Base-by-base conservation (phyloP, 352 stramenopile genomes). In the Globisporangium heterothallicum region DNA sequence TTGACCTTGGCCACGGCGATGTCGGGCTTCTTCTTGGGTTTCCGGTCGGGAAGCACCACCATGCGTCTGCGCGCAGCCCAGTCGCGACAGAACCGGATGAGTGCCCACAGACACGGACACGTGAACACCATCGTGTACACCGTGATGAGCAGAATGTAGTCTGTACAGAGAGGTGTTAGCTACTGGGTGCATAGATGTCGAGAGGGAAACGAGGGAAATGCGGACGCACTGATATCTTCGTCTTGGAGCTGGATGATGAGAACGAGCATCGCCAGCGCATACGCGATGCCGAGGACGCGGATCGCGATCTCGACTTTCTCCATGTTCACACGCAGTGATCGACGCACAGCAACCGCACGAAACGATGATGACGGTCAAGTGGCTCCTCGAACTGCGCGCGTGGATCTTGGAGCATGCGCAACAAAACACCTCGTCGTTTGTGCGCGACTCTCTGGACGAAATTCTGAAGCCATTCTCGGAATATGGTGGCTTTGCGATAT, bases 51-150 rank as follows among this genome's bases (percentile, higher is more conserved):
- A 34, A 89, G 51, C 50, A 86, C 75, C 25, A 89, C 66, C 45
- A 88, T 66, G 32, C 61, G 65, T 13, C 72, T 68, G 6, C 77
- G 67, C 44, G 59, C 64, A 10, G 63, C 62, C 60, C 78, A 90
- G 46, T 75, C 75, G 26, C 82, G 77, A 30, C 76, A 88, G 41
- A 56, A 90, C 40, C 79, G 70, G 61, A 92, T 90, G 56, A 90
- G 75, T 35, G 74, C 78, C 79, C 79, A 91, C 16, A 92, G 64
- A 53, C 78, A 90, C 8, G 82, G 82, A 55, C 77, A 92, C 13
- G 82, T 88, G 64, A 88, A 88, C 25, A 85, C 78, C 77, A 92
- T 84, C 6, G 77, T 86, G 65, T 82, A 92, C 32, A 90, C 72
- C 14, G 78, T 84, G 24, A 85, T 66, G 36, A 88, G 55, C 74